Evolutionary conservation across 108 stramenopile genomes (phyloP).

Genomic region (Aurantiochytrium sp.): DNA sequence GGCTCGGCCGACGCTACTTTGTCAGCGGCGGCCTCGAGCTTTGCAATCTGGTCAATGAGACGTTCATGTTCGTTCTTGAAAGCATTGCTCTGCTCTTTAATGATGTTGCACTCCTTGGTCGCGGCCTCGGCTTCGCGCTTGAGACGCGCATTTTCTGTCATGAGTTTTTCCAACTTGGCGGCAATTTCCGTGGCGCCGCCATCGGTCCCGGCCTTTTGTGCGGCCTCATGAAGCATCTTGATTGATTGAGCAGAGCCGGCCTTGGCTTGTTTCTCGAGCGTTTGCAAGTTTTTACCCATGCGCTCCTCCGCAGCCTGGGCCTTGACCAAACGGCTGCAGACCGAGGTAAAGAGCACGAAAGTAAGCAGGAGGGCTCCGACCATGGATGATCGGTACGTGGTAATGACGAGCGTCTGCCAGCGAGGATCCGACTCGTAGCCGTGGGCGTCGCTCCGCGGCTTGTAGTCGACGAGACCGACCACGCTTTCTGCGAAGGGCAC

Average conservation of each 20-base stretch:
- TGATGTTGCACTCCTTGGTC: background rate
- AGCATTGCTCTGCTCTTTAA: background rate
- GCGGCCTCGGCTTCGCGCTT: background rate
- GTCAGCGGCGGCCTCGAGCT: background rate
- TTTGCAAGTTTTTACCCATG: background rate
- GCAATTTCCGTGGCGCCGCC: background rate
- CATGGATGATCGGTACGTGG: background rate
- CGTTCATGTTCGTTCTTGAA: background rate
- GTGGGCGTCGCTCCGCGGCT: background rate
- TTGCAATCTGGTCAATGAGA: background rate
- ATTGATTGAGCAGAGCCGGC: background rate
- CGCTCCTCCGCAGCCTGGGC: background rate
- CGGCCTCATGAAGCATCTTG: background rate
- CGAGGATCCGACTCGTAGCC: constrained; percentile 1
- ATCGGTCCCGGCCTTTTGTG: background rate
- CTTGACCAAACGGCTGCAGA: background rate
- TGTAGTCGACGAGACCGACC: background rate
- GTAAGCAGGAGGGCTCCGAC: background rate
- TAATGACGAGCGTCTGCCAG: background rate
- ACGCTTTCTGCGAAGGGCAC: constrained; percentile 8
- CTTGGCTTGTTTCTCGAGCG: background rate
- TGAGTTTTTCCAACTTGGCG: background rate
- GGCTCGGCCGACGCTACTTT: background rate
- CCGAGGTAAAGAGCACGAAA: background rate
- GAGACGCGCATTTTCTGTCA: background rate